Evolutionary conservation across 257 asterid genomes (phyloP), one percentile per base, ranked within the genome.

Genomic region (Penstemon barbatus): DNA sequence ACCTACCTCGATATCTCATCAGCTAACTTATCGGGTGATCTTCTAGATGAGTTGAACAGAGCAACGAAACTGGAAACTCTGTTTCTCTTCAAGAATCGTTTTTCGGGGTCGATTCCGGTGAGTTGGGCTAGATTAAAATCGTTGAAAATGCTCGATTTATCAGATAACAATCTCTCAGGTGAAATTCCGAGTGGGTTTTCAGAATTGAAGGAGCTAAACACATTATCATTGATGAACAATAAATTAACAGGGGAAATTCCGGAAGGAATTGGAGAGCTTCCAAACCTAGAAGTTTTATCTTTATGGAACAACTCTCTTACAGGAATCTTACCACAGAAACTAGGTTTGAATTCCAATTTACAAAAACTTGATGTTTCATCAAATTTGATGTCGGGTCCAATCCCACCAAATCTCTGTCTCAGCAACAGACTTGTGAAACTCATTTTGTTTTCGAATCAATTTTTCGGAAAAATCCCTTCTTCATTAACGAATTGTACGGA

Each of bases 281-380:
- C 92, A 5, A 71, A 78, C 54, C 75, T 94, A 58, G 86, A 89
- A 76, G 13, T 18, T 10, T 73, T 94, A 36, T 73, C 65, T 38
- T 59, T 94, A 18, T 94, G 97, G 97, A 91, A 94, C 71, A 94
- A 94, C 68, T 89, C 95, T 3, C 80, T 94, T 57, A 56, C 97
- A 4, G 99, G 99, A 11, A 76, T 74, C 64, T 66, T 94, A 8
- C 96, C 97, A 0, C 84, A 79, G 7, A 83, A 66, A 43, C 74
- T 94, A 19, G 99, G 99, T 61, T 86, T 90, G 13, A 94, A 87
- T 65, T 78, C 87, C 2, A 82, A 62, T 81, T 55, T 94, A 39
- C 86, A 76, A 53, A 73, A 70, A 61, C 84, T 94, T 3, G 99
- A 94, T 15, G 97, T 91, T 41, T 94, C 99, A 7, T 78, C 97